Conservation (phyloP, 345 rosid genomes). For the Populus simonii region DNA sequence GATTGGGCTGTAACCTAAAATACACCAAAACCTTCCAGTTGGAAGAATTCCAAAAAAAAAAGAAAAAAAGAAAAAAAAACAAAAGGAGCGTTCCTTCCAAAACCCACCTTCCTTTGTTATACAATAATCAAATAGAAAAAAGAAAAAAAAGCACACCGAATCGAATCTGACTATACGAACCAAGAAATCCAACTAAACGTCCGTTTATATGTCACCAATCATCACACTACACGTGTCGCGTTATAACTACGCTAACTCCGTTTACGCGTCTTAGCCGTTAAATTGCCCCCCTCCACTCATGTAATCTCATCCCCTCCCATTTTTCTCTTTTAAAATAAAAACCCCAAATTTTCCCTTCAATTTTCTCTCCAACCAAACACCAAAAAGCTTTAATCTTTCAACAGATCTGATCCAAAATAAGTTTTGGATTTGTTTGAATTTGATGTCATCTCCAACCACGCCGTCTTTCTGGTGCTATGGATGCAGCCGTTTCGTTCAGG, state of each 20-base stretch:
- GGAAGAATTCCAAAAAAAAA: no score
- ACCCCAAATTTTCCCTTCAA: neutral
- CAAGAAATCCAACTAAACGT: neutral
- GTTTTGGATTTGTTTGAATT: neutral
- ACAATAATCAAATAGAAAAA: neutral
- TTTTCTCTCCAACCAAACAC: neutral
- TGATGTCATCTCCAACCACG: constrained; percentile 48
- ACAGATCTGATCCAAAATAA: neutral
- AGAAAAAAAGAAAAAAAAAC: neutral
- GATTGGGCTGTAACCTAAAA: neutral
- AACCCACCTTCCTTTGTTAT: neutral
- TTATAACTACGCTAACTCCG: constrained; percentile 21
- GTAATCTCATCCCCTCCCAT: neutral
- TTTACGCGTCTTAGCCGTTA: constrained; percentile 38
- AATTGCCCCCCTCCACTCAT: neutral
- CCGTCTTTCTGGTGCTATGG: constrained; percentile 84
- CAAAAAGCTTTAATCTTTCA: neutral
- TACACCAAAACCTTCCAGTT: neutral
- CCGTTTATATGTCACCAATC: constrained; percentile 2
- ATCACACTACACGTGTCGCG: constrained; percentile 26
- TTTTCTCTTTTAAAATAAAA: neutral
- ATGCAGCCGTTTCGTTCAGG: constrained; percentile 66
- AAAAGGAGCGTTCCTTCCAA: neutral
- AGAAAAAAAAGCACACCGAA: neutral
- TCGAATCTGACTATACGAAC: no score